Evolutionary conservation across 2,329 filamentous ascomycete species (phyloP), one percentile per base, ranked within the genome.

Genomic region (Colletotrichum tabaci): DNA sequence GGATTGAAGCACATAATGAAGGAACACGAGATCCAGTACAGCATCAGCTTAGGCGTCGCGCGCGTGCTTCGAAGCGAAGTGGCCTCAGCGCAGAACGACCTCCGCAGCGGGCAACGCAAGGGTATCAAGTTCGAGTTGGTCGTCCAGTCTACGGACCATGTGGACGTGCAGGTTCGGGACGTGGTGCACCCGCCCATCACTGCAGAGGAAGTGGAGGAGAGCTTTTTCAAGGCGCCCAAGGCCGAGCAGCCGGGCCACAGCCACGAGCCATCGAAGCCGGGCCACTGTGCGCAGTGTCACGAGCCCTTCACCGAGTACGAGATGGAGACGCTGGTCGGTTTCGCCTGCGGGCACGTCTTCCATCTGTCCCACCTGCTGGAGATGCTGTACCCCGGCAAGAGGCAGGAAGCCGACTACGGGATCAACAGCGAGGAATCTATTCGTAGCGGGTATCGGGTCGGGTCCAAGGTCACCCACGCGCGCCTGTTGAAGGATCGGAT

Each of bases 11-110:
- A 95, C 68, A 95, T 99, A 85, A 93, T 99, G 79, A 92, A 96
- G 76, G 96, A 99, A 81, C 95, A 98, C 79, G 96, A 98, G 79
- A 93, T 99, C 55, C 96, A 98, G 82, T 91, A 94, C 79, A 96
- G 93, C 76, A 98, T 99, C 79, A 96, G 93, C 74, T 92, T 93
- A 53, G 96, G 96, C 1, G 96, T 97, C 4, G 95, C 96, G 0
- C 90, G 90, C 66, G 95, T 98, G 0, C 85, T 98, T 52, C 87
- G 93, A 61, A 94, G 95, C 68, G 96, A 99, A 82, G 96, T 99
- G 0, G 92, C 92, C 0, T 87, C 89, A 5, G 94, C 93, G 0
- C 97, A 98, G 88, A 92, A 92, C 61, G 91, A 90, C 4, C 85
- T 98, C 23, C 90, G 96, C 0, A 90, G 87, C 16, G 95, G 96